A percentile compares a stretch with the other conserved stretches of the same genome.
phyloP scores from a whole-genome alignment of 495 filamentous ascomycete species.

The Hypoxylon lienhwacheense region DNA sequence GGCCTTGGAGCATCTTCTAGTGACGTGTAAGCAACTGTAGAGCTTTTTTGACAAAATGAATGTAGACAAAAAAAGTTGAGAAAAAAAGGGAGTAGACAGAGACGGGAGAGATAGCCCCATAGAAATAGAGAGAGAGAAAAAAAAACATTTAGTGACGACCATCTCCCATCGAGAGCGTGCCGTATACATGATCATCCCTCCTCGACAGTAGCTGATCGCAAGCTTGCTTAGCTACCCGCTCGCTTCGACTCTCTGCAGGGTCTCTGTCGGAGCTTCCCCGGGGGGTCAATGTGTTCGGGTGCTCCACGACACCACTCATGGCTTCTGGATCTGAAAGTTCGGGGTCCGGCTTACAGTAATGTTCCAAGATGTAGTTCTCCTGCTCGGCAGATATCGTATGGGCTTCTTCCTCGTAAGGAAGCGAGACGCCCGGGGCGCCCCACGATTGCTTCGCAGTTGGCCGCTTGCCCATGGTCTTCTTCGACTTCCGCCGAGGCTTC shows the following conservation, averaged over 20 bases:
- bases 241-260: slow-evolving; percentile 40
- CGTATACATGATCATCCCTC: slow-evolving; percentile 20
- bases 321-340: slow-evolving; percentile 16
- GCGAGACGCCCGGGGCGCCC: slow-evolving; percentile 12
- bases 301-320: slow-evolving; percentile 33
- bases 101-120: too few species aligned
- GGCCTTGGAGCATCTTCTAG: slow-evolving; percentile 16
- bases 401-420: slow-evolving; percentile 36
- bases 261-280: slow-evolving; percentile 24
- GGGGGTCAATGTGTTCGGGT: slow-evolving; percentile 24
- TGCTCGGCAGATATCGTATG: slow-evolving; percentile 41
- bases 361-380: slow-evolving; percentile 46
- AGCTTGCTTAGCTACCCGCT: slow-evolving; percentile 46
- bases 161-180: slow-evolving; percentile 12
- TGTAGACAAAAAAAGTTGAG: too few species aligned
- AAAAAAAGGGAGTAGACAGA: too few species aligned
- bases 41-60: background rate
- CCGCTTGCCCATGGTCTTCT: slow-evolving; percentile 28
- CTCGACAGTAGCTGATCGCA: slow-evolving; percentile 45
- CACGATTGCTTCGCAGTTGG: slow-evolving; percentile 26
- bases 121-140: background rate
- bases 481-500: slow-evolving; percentile 37
- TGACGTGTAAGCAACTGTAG: slow-evolving; percentile 18
- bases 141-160: background rate
- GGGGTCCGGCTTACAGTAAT: slow-evolving; percentile 41